These are phyloP conservation scores for Cutaneotrichosporon mucoides DNA, from an alignment of 1,284 basidiomycete species.

Conservation along the genomic window DNA sequence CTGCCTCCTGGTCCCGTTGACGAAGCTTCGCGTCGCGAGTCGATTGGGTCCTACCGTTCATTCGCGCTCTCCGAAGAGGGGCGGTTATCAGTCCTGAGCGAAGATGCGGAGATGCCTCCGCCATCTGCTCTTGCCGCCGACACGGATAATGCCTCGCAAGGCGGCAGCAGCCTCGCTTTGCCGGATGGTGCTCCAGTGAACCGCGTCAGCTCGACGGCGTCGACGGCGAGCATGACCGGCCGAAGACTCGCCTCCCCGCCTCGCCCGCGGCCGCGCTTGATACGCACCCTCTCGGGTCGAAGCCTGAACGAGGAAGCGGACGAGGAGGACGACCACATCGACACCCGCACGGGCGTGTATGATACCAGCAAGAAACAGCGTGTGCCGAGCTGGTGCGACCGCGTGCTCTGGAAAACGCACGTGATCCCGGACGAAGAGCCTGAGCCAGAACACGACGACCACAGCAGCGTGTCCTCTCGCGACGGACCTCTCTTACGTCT, in stretches of 20 bases:
- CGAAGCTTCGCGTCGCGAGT: conserved; percentile 20
- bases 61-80: conserved; percentile 9
- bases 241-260: background rate
- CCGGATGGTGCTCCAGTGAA: background rate
- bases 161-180: background rate
- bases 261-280: conserved; percentile 7
- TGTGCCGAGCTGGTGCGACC: conserved; percentile 53
- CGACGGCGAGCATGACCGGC: background rate
- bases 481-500: conserved; percentile 24
- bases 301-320: conserved; percentile 1
- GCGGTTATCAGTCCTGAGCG: conserved; percentile 1
- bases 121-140: background rate
- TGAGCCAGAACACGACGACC: conserved; percentile 16
- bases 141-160: too few relatives aligned
- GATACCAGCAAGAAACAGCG: conserved; percentile 54
- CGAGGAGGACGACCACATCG: conserved; percentile 32
- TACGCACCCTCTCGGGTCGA: conserved; percentile 34
- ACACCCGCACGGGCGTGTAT: conserved; percentile 49
- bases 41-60: conserved; percentile 23
- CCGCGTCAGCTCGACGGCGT: background rate
- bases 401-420: conserved; percentile 48
- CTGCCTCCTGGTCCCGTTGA: background rate
- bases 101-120: background rate
- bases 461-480: background rate
- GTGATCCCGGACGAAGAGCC: conserved; percentile 23